Base-by-base conservation (phyloP, 257 asterid genomes). In the Forsythia suspensa region DNA sequence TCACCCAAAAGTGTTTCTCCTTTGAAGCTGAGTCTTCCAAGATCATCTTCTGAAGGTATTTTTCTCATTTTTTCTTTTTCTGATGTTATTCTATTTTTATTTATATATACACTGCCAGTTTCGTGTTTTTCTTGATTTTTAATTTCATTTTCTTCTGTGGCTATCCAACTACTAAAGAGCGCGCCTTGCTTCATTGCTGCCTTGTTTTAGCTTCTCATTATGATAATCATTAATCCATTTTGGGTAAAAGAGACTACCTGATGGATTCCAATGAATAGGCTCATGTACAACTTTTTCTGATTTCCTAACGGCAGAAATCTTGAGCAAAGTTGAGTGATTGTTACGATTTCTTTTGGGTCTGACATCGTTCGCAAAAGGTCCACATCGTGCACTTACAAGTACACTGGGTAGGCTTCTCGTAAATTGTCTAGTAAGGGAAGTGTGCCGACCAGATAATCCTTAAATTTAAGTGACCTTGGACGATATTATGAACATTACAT, bases 21-120 rank as follows among this genome's bases (percentile, higher is more conserved):
- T 21, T 76, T 63, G 46, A 75, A 82, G 42, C 79, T 41, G 77
- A 44, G 75, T 44, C 65, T 72, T 73, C 75, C 85, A 71, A 81
- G 83, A 82, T 92, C 90, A 81, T 73, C 90, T 69, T 80, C 91
- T 82, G 82, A 84, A 81, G 97, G 93, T 90, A 65, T 9, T 81
- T 71, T 61, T 66, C 61, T 63, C 37, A 8, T 40, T 38, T 57
- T 12, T 9, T 4, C 5, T 20, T 48, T 78, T 20, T 66, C 51
- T 20, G 18, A 13, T 51, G 6, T 10, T 13, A 2, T 24, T 36
- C 63, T 51, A 2, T 52, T 4, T 29, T 51, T 39, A 0, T 18
- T 38, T 37, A 24, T 40, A n/a, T 67, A 8, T 29, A 29, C 34
- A 29, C 24, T 44, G 13, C 39, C 40, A 40, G 37, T 11, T 36